These are phyloP conservation scores for Colletotrichum noveboracense DNA, from an alignment of 2,329 filamentous ascomycete genomes.

Conservation along the genomic window DNA sequence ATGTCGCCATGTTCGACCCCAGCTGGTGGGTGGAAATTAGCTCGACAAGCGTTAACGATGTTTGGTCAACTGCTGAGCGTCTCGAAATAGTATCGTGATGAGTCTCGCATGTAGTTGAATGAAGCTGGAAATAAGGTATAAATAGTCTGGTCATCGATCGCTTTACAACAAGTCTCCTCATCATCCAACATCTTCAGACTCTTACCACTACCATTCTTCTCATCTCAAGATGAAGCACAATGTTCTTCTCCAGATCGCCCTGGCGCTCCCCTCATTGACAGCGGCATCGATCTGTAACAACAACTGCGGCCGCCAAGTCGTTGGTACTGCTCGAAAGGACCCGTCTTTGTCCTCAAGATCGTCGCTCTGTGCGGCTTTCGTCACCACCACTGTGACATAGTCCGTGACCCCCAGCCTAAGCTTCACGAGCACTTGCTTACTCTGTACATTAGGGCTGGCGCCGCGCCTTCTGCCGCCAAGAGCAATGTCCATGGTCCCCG, in stretches of 20 bases:
- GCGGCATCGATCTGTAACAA: constrained; percentile 14
- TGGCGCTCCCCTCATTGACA: not conserved
- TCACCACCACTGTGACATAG: not conserved
- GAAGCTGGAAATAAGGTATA: not conserved
- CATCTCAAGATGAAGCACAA: not conserved
- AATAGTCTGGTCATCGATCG: not conserved
- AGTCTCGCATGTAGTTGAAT: not conserved
- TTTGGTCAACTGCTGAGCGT: not conserved
- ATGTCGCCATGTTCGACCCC: not conserved
- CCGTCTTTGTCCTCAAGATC: not conserved
- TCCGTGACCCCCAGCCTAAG: not conserved
- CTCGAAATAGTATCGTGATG: not conserved
- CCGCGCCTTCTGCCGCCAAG: not conserved
- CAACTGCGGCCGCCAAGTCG: constrained; percentile 16
- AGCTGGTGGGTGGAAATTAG: not conserved
- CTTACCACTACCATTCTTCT: not conserved
- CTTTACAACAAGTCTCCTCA: not conserved
- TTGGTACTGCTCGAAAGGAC: not conserved
- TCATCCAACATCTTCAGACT: not conserved
- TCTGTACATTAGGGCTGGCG: not conserved
- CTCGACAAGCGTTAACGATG: not conserved
- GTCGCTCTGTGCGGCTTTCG: constrained; percentile 11
- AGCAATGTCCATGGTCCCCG: constrained; percentile 4
- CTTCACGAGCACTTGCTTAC: not conserved
- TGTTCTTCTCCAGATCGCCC: not conserved